Percentiles rank a stretch among this genome's conserved stretches.
phyloP scores from a whole-genome alignment of 164 flowering plant species.

The Liriodendron chinense region DNA sequence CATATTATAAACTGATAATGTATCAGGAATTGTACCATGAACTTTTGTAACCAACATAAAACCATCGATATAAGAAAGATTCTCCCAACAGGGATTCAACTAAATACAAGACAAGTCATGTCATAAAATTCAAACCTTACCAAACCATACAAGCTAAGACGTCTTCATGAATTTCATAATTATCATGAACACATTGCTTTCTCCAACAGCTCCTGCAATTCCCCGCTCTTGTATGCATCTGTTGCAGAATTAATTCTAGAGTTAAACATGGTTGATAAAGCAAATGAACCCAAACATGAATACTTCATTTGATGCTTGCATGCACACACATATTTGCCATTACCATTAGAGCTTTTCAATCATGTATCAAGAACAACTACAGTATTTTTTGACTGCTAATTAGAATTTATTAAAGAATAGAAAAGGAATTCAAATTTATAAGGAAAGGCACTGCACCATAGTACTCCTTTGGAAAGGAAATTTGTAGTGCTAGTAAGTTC shows the following conservation, averaged over 20 bases:
- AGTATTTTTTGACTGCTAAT: no score
- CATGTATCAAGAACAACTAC: no score
- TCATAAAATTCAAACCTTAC: background rate
- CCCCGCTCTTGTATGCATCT: conserved; percentile 85
- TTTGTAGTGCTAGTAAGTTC: no score
- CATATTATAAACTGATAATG: background rate
- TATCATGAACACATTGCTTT: conserved; percentile 73
- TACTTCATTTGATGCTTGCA: no score
- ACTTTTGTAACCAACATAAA: no score
- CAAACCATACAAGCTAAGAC: background rate
- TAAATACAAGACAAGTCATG: background rate
- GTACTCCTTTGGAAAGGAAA: no score
- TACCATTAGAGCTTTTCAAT: no score
- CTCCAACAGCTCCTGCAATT: conserved; percentile 69
- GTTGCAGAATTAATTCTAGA: conserved; percentile 16
- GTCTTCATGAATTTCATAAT: background rate
- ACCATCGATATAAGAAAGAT: background rate
- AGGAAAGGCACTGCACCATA: no score
- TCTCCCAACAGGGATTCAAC: background rate
- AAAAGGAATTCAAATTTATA: no score
- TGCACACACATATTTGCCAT: no score
- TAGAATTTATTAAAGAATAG: no score
- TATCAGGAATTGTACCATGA: background rate
- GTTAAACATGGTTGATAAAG: background rate
- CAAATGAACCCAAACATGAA: no score